phyloP scores from a whole-genome alignment of 1,284 basidiomycete species.

The Amylostereum areolatum region DNA sequence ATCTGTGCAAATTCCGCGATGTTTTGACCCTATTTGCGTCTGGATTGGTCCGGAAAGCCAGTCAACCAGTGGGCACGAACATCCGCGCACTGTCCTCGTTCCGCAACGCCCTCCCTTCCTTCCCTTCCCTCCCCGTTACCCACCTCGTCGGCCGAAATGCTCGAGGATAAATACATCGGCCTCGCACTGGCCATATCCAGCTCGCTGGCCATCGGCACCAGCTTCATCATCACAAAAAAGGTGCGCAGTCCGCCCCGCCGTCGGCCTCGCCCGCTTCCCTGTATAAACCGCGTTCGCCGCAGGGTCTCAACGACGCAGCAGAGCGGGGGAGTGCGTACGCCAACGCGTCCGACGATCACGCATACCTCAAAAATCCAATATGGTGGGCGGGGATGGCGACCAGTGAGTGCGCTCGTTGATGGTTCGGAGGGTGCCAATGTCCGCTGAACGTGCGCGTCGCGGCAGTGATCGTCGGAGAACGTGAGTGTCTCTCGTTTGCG shows the following conservation, averaged over 20 bases:
- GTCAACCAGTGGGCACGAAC: too few species aligned
- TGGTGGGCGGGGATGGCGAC: slow-evolving; percentile 99
- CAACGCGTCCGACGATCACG: slow-evolving; percentile 69
- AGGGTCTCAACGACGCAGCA: slow-evolving; percentile 83
- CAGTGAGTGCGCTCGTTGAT: slow-evolving; percentile 52
- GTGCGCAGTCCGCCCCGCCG: slow-evolving; percentile 31
- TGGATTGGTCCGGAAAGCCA: too few species aligned
- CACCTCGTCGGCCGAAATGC: slow-evolving; percentile 36
- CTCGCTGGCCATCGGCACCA: slow-evolving; percentile 84
- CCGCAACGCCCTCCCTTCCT: background rate
- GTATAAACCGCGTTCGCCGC: slow-evolving; percentile 1
- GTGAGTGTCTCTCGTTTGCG: slow-evolving; percentile 33
- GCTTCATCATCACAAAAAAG: slow-evolving; percentile 97
- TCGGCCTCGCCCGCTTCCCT: background rate
- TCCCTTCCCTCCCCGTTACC: background rate
- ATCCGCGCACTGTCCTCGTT: too few species aligned
- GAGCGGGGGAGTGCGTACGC: slow-evolving; percentile 42
- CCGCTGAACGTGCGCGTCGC: background rate
- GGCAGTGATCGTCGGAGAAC: slow-evolving; percentile 85
- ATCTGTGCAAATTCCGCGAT: too few species aligned
- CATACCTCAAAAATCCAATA: slow-evolving; percentile 89
- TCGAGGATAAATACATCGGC: slow-evolving; percentile 91
- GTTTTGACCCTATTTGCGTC: too few species aligned
- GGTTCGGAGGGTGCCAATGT: too few species aligned
- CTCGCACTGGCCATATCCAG: slow-evolving; percentile 79